Conservation (phyloP, 768 basidiomycete species). For the Kwoniella bestiolae region DNA sequence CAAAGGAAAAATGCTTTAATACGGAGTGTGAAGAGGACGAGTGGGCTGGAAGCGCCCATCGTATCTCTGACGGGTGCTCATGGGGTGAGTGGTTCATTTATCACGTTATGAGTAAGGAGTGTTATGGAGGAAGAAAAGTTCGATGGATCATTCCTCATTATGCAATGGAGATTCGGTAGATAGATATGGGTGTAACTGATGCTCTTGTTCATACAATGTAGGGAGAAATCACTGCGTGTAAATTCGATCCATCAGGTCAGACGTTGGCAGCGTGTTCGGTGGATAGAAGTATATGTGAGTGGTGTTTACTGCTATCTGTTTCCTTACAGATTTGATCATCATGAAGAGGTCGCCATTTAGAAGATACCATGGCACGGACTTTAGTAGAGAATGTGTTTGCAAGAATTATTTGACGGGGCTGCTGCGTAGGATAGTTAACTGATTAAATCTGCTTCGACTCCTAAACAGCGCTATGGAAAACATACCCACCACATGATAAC, state of each 20-base stretch:
- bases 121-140: background rate
- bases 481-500: slow-evolving; percentile 89
- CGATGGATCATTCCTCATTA: background rate
- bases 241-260: slow-evolving; percentile 92
- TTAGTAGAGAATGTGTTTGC: too few relatives aligned
- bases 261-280: slow-evolving; percentile 90
- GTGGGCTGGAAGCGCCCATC: slow-evolving; percentile 89
- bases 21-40: slow-evolving; percentile 87
- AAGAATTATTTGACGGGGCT: too few relatives aligned
- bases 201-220: slow-evolving; percentile 42
- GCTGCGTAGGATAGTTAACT: background rate
- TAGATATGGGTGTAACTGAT: background rate
- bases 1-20: slow-evolving; percentile 60
- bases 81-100: slow-evolving; percentile 64
- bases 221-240: slow-evolving; percentile 87
- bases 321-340: too few relatives aligned
- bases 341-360: too few relatives aligned
- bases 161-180: background rate
- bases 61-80: slow-evolving; percentile 87
- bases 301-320: too few relatives aligned
- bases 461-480: slow-evolving; percentile 77
- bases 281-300: slow-evolving; percentile 87
- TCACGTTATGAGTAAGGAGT: background rate
- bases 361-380: too few relatives aligned
- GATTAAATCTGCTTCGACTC: background rate